A percentile compares a stretch with the other conserved stretches of the same genome.
Evolutionary conservation across 108 stramenopile genomes (phyloP).

Genomic region (Cyclostephanos invisitatus): DNA sequence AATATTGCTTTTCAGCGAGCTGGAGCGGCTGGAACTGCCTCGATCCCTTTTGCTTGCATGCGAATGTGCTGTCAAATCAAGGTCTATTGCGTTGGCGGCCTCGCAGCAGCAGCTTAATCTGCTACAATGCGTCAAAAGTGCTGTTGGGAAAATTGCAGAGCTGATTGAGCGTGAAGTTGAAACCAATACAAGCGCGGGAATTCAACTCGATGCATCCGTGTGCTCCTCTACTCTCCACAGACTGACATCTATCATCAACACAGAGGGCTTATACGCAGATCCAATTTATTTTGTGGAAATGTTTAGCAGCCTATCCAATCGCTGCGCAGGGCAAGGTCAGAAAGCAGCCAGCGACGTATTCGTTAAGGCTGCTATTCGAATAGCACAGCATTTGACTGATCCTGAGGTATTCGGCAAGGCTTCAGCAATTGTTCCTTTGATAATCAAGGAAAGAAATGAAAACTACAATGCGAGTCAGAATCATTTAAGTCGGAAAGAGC

Average conservation of each 20-base stretch:
- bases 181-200: conserved; percentile 6
- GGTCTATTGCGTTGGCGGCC: conserved; percentile 24
- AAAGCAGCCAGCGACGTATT: conserved; percentile 16
- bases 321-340: conserved; percentile 10
- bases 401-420: conserved; percentile 16
- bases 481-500: not conserved
- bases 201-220: conserved; percentile 18
- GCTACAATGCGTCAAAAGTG: conserved; percentile 27
- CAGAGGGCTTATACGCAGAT: conserved; percentile 5
- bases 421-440: conserved; percentile 5
- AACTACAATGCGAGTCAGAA: not conserved
- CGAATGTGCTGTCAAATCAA: conserved; percentile 55
- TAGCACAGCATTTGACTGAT: conserved; percentile 32
- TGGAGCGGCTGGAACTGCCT: conserved; percentile 55
- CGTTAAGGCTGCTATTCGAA: conserved; percentile 17
- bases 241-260: conserved; percentile 26
- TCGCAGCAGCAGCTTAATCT: conserved; percentile 19
- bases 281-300: conserved; percentile 13
- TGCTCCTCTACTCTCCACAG: conserved; percentile 32
- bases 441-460: not conserved
- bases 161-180: conserved; percentile 26
- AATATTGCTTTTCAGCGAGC: conserved; percentile 52
- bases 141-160: conserved; percentile 13
- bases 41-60: conserved; percentile 67
- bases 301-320: conserved; percentile 14